Base-by-base conservation (phyloP, 371 early-diverging fungal species). In the Syncephalastrum sp. region DNA sequence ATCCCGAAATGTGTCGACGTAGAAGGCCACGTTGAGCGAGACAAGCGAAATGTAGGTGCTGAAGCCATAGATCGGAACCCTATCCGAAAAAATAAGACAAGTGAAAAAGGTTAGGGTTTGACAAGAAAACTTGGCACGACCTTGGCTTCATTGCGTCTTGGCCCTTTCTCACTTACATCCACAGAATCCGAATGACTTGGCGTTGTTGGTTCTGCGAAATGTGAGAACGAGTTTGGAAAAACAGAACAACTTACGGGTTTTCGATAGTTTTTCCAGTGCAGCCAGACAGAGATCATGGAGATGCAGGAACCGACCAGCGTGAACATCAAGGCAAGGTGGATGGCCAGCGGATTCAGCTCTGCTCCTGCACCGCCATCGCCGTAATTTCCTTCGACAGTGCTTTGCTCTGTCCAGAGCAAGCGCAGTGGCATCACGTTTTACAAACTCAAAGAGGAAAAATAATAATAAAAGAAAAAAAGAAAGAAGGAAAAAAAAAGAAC, bases 1-100 rank as follows among this genome's bases (percentile, higher is more conserved):
- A 56, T 97, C 98, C 54, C 96, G 84, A 54, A 97, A 79, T 1
- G 93, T 88, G 61, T 97, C 98, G 13, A 96, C 87, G 63, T 92
- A 96, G 55, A 92, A 90, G 5, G 95, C 89, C 3, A 82, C 74
- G 49, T 81, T 71, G n/a, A 85, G 70, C 16, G 91, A 92, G 13
- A 86, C 79, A 41, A 96, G 72, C 19, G 88, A 87, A 15, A 85
- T 81, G 70, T 88, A 89, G 0, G 97, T 93, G 13, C 93, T 90
- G 21, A 95, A 70, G 21, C 94, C 93, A 60, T 94, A 96, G 12
- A 96, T 82, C 6, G 96, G 96, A 2, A 95, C 92, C 90, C 90
- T 90, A 63, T 12, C 5, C 12, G 21, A 47, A 54, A 54, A 10
- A 33, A 33, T 8, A 5, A 33, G 38, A 12, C 10, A 21, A 3